phyloP scores from a whole-genome alignment of 2,329 filamentous ascomycete species.

The Ophiostoma tasmaniense region DNA sequence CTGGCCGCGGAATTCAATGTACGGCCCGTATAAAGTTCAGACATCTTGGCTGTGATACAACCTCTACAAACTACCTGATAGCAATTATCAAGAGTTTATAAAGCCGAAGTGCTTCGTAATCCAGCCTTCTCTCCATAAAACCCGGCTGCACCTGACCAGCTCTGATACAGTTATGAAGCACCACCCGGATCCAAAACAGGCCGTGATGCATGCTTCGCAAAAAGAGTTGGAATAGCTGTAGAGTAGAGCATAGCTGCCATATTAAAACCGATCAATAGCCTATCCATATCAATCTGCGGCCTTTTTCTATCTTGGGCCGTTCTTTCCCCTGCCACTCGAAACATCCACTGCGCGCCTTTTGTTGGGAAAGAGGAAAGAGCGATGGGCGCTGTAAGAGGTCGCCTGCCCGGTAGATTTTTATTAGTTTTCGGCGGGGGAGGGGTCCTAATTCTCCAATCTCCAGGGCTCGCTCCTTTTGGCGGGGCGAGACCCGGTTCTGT shows the following conservation, averaged over 20 bases:
- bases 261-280: not conserved
- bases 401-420: slow-evolving; percentile 3
- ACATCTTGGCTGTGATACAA: no score
- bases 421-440: not conserved
- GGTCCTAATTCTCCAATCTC: not conserved
- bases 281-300: not conserved
- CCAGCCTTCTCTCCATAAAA: not conserved
- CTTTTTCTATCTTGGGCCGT: slow-evolving; percentile 1
- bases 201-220: not conserved
- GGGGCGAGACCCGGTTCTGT: not conserved
- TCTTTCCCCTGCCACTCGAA: not conserved
- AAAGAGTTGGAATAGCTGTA: no score
- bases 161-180: not conserved
- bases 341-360: not conserved
- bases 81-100: no score
- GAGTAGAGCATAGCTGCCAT: not conserved
- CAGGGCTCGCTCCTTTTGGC: not conserved
- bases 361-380: not conserved
- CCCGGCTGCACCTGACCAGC: not conserved
- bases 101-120: not conserved
- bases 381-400: not conserved
- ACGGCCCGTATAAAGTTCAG: not conserved
- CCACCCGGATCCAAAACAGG: not conserved
- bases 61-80: no score
- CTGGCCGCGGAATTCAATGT: not conserved